Evolutionary conservation across 139 green algal genomes (phyloP).

Genomic region (Closterium sp.): DNA sequence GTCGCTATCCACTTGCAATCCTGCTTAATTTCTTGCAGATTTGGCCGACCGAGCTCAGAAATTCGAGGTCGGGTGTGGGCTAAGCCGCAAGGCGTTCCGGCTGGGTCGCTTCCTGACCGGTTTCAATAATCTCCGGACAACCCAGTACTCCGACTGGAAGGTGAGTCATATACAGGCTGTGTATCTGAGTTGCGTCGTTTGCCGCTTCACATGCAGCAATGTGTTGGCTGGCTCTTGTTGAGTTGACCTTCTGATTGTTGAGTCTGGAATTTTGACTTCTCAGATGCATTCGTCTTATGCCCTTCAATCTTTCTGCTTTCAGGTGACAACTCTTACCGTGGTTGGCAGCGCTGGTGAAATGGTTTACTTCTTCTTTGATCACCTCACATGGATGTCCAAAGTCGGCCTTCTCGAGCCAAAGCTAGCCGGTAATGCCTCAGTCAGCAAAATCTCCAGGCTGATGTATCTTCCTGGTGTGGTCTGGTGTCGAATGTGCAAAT

Average conservation of each 20-base stretch:
- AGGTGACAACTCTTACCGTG: conserved; percentile 18
- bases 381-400: conserved; percentile 37
- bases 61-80: not conserved
- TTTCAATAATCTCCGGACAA: not conserved
- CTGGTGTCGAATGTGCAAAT: not conserved
- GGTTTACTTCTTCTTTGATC: conserved; percentile 49
- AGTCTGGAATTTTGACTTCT: not conserved
- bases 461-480: too few relatives aligned
- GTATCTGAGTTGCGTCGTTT: not conserved
- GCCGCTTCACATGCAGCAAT: not conserved
- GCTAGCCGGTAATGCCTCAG: conserved; percentile 6
- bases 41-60: not conserved
- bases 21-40: not conserved
- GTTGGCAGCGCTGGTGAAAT: conserved; percentile 36
- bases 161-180: not conserved
- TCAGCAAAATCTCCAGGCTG: not conserved
- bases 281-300: not conserved
- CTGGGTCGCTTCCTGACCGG: not conserved
- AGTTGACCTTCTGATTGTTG: too few relatives aligned
- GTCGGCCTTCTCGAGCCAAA: conserved; percentile 24
- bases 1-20: not conserved
- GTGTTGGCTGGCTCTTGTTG: not conserved
- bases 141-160: not conserved
- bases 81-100: not conserved
- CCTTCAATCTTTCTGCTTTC: not conserved